Percentiles rank a stretch among this genome's conserved stretches.
These are phyloP conservation scores for Anthracocystis panici-leucophaei DNA, from an alignment of 1,284 basidiomycete genomes.

Conservation along the genomic window DNA sequence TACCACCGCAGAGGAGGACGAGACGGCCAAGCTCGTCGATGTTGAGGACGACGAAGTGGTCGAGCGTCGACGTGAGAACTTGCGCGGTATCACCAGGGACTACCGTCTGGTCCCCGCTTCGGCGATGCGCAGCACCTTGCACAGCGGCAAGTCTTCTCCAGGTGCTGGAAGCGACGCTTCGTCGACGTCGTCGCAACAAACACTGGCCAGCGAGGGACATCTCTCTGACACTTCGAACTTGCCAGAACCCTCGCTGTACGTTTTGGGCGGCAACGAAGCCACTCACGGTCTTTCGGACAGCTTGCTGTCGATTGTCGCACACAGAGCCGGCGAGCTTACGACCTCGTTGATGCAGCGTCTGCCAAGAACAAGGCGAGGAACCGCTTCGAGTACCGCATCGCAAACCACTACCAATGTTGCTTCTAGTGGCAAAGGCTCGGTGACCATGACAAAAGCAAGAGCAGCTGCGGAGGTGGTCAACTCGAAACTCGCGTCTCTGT, in stretches of 20 bases:
- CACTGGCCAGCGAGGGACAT: constrained; percentile 26
- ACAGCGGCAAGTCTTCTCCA: constrained; percentile 38
- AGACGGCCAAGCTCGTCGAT: constrained; percentile 38
- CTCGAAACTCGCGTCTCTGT: constrained; percentile 17
- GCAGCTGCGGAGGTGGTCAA: constrained; percentile 19
- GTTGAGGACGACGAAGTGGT: constrained; percentile 55
- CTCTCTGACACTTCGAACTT: not conserved
- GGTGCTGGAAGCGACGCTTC: constrained; percentile 37
- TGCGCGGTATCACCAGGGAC: constrained; percentile 66
- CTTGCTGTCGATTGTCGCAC: constrained; percentile 63
- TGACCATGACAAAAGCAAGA: constrained; percentile 2
- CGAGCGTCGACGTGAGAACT: constrained; percentile 40
- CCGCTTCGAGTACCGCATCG: not conserved
- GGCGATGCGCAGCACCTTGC: constrained; percentile 13
- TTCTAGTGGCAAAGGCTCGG: not conserved
- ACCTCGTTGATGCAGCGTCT: constrained; percentile 45
- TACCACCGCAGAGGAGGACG: constrained; percentile 48
- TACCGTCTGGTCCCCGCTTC: constrained; percentile 60
- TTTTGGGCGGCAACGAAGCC: constrained; percentile 66
- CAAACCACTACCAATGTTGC: not conserved
- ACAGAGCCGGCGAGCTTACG: constrained; percentile 63
- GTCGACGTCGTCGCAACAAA: constrained; percentile 45
- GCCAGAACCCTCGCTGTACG: constrained; percentile 54
- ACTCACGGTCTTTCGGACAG: constrained; percentile 67
- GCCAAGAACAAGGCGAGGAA: constrained; percentile 17